Conservation (phyloP, 192 early-diverging fungal genomes). For the Coemansia biformis region DNA sequence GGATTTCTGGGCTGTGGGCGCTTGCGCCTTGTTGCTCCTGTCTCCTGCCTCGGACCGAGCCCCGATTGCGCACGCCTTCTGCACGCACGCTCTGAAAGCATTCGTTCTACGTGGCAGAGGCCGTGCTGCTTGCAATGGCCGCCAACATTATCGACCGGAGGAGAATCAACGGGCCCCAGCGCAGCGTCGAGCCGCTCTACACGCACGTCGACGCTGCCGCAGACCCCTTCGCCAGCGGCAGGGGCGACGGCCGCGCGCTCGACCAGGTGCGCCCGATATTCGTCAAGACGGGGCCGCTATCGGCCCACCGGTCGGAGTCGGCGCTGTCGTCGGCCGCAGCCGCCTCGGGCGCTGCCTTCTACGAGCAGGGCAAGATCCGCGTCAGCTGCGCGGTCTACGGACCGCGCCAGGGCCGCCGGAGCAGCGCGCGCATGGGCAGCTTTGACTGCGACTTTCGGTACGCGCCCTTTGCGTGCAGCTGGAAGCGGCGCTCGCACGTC, state of each 20-base stretch:
- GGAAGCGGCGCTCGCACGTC: slow-evolving; percentile 30
- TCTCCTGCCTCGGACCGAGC: too few species aligned
- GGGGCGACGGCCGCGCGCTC: slow-evolving; percentile 26
- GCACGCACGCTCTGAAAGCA: too few species aligned
- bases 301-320: too few species aligned
- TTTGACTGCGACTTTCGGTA: slow-evolving; percentile 50
- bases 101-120: too few species aligned
- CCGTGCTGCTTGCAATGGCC: slow-evolving; percentile 16
- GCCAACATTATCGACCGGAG: slow-evolving; percentile 36
- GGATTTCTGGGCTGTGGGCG: too few species aligned
- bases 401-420: slow-evolving; percentile 41
- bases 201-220: background rate
- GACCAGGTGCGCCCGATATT: slow-evolving; percentile 44
- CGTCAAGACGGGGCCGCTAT: slow-evolving; percentile 37
- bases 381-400: slow-evolving; percentile 52
- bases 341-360: slow-evolving; percentile 49
- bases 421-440: slow-evolving; percentile 35
- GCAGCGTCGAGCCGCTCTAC: slow-evolving; percentile 49
- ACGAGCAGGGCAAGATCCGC: slow-evolving; percentile 49
- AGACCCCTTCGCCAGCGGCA: slow-evolving; percentile 13
- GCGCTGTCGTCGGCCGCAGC: slow-evolving; percentile 18
- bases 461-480: slow-evolving; percentile 50
- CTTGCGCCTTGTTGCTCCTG: too few species aligned
- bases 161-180: slow-evolving; percentile 41
- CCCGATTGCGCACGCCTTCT: too few species aligned